Evolutionary conservation across 169 alveolate genomes (phyloP).

Genomic region (Eimeria maxima): DNA sequence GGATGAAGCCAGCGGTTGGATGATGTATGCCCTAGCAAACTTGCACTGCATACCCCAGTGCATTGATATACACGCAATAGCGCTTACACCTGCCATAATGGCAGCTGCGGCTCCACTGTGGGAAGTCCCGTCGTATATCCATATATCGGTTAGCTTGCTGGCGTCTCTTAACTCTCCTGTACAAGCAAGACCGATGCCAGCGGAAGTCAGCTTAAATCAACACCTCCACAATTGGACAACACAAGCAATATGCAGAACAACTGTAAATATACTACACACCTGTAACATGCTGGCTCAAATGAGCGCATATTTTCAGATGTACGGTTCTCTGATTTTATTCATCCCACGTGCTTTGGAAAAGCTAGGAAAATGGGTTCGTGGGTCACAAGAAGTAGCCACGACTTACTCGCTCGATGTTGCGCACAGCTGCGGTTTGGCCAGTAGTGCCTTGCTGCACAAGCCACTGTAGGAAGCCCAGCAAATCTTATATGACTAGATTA

Average conservation of each 20-base stretch:
- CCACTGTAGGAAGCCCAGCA: neutral
- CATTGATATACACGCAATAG: neutral
- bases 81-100: neutral
- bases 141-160: neutral
- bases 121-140: neutral
- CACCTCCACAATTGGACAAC: neutral
- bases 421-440: neutral
- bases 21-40: neutral
- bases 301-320: neutral
- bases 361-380: neutral
- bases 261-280: neutral
- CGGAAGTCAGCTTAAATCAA: neutral
- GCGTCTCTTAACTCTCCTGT: neutral
- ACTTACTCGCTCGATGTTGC: neutral
- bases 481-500: neutral
- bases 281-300: neutral
- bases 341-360: neutral
- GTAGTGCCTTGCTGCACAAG: neutral
- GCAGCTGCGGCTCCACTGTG: neutral
- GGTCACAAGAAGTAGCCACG: neutral
- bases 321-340: neutral
- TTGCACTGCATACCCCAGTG: neutral
- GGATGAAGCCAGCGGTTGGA: neutral
- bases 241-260: neutral
- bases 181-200: neutral